A percentile compares a stretch with the other conserved stretches of the same genome.
These are phyloP conservation scores for Pythium phragmitis DNA, from an alignment of 352 stramenopile genomes.

Conservation along the genomic window DNA sequence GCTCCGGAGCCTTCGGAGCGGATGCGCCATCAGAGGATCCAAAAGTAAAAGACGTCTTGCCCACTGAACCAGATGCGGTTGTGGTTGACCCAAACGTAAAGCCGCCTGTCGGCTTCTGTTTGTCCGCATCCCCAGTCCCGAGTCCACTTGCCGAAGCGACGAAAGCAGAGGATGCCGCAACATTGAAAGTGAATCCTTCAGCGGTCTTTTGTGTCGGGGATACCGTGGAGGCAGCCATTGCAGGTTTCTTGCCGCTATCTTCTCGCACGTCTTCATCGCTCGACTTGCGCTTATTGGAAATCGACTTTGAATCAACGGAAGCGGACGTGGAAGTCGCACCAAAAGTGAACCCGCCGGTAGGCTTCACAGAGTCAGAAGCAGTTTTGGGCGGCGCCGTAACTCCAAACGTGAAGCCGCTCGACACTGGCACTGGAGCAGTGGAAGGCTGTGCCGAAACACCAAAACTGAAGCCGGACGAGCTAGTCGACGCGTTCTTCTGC, in stretches of 20 bases:
- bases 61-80: conserved; percentile 1
- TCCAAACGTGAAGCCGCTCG: conserved; percentile 17
- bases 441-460: conserved; percentile 17
- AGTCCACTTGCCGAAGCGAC: neutral
- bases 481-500: conserved; percentile 3
- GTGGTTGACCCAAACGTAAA: conserved; percentile 11
- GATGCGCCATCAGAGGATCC: conserved; percentile 3
- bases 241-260: conserved; percentile 13
- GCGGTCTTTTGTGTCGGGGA: neutral
- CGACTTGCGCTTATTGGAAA: conserved; percentile 14
- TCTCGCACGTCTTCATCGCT: conserved; percentile 1
- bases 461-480: conserved; percentile 33
- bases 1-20: conserved; percentile 7
- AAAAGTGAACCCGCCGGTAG: conserved; percentile 24
- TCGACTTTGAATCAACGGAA: neutral
- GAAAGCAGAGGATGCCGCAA: neutral
- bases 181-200: conserved; percentile 18
- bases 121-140: neutral
- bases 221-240: neutral
- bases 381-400: neutral
- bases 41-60: conserved; percentile 15
- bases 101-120: neutral
- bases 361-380: conserved; percentile 1
- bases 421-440: neutral
- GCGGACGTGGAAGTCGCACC: neutral